Evolutionary conservation across 176 grass and related monocot species (phyloP).

Genomic region (Triticum urartu): DNA sequence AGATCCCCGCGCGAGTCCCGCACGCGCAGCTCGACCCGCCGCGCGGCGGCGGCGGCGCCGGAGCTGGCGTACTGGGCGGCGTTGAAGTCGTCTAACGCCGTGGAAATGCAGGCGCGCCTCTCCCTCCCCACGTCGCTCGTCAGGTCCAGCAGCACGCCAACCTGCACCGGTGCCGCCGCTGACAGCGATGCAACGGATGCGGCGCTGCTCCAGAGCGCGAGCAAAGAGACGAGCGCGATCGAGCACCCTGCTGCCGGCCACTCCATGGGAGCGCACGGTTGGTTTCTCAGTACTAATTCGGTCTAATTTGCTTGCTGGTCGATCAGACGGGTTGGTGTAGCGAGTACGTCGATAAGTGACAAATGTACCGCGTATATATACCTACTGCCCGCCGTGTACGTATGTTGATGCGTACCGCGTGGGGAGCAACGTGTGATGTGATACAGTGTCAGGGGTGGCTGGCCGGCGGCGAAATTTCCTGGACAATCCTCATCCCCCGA

Average conservation of each 20-base stretch:
- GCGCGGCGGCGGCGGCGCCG: background rate
- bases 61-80: background rate
- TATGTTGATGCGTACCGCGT: background rate
- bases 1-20: too few species aligned
- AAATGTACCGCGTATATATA: background rate
- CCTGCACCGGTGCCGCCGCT: background rate
- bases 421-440: background rate
- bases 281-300: background rate
- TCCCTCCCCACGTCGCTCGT: constrained; percentile 12
- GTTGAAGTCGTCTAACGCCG: constrained; percentile 41
- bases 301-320: too few species aligned
- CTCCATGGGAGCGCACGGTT: background rate
- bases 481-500: too few species aligned
- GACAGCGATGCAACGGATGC: background rate
- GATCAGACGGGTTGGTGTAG: too few species aligned
- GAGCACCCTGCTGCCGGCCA: background rate
- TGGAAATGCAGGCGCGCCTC: background rate
- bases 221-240: background rate
- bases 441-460: too few species aligned
- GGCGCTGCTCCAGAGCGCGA: background rate
- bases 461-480: too few species aligned
- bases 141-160: constrained; percentile 46
- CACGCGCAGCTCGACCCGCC: background rate
- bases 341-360: too few species aligned
- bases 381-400: background rate